Evolutionary conservation across 1,139 yeast genomes (phyloP), one percentile per base, ranked within the genome.

Genomic region (Taiozyma sp.): DNA sequence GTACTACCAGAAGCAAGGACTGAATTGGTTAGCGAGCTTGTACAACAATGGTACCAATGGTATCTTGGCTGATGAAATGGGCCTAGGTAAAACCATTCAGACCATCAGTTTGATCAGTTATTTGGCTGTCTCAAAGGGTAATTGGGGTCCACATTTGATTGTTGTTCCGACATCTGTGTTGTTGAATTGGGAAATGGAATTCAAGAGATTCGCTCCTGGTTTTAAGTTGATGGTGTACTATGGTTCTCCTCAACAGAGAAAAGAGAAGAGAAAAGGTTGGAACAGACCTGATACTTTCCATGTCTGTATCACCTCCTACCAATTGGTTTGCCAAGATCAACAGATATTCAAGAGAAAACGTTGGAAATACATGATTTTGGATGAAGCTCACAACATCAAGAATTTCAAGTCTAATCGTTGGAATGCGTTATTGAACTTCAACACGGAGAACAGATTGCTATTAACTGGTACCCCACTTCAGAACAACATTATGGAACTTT

Each of bases 111-210:
- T 95, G 44, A 71, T 95, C 34, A 76, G 96, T 0, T 91, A 91
- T 66, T 73, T 95, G 49, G 99, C 99, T 0, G 88, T 97, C 60
- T 96, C 87, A 60, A 91, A 90, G 63, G 88, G 88, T 52, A 79
- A 87, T 32, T 93, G 99, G 99, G 99, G 99, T 0, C 99, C 99
- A 0, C 99, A 95, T 72, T 73, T 95, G 50, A 91, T 95, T 68
- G 83, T 95, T 54, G 99, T 95, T 4, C 99, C 99, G 3, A 95
- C 99, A 0, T 89, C 97, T 21, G 99, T 95, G n/a, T 84, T 95
- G 85, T 80, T 95, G 51, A 95, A 95, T 66, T 95, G 99, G 99
- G 99, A 95, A 67, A 91, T 93, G 97, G 99, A 95, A 66, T 91
- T 95, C 71, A 95, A 93, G 64, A 83, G 96, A 60, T 95, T 95